Evolutionary conservation across 2,329 filamentous ascomycete species (phyloP).

Genomic region (Claviceps paspali): DNA sequence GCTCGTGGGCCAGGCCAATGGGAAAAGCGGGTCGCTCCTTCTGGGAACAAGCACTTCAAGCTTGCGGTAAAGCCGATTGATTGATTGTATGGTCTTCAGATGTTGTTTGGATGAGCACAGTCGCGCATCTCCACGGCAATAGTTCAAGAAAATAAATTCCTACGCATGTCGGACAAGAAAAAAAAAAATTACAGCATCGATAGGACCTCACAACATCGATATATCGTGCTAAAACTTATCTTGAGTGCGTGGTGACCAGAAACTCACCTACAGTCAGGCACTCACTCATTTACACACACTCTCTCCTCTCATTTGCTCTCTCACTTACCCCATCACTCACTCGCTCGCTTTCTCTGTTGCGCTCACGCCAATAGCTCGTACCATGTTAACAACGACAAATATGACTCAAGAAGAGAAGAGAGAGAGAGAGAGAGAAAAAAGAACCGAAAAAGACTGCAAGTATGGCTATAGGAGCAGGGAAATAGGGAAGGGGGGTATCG

Average conservation of each 20-base stretch:
- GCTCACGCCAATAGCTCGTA: background rate
- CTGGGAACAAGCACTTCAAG: too few relatives aligned
- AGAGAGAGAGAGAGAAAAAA: background rate
- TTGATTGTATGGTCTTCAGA: too few relatives aligned
- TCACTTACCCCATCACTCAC: background rate
- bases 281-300: background rate
- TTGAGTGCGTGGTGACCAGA: background rate
- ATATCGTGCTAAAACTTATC: background rate
- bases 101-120: too few relatives aligned
- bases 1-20: constrained; percentile 7
- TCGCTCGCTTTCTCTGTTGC: background rate
- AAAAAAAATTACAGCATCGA: too few relatives aligned
- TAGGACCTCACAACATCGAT: too few relatives aligned
- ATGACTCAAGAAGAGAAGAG: too few relatives aligned
- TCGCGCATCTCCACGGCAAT: too few relatives aligned
- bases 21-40: constrained; percentile 5
- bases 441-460: background rate
- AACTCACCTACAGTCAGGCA: background rate
- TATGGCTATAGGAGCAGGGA: background rate
- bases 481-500: constrained; percentile 1
- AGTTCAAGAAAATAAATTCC: too few relatives aligned
- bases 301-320: background rate
- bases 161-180: too few relatives aligned
- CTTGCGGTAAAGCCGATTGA: too few relatives aligned
- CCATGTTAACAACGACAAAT: too few relatives aligned